Evolutionary conservation across 2,329 filamentous ascomycete genomes (phyloP).

Genomic region (Sclerotinia minor): DNA sequence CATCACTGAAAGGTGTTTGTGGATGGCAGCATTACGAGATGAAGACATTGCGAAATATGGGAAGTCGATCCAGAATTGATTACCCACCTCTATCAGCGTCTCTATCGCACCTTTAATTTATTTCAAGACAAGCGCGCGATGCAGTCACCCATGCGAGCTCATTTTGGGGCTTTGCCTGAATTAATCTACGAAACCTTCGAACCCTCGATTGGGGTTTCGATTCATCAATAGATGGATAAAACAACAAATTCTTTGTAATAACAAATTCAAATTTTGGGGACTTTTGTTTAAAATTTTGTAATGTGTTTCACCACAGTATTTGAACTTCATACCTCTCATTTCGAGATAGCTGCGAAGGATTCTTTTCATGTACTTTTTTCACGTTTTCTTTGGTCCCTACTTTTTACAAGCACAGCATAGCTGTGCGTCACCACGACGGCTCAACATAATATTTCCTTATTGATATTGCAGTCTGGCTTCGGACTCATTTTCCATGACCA

Average conservation of each 20-base stretch:
- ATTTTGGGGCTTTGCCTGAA: background rate
- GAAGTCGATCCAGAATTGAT: conserved; percentile 39
- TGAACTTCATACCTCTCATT: conserved; percentile 24
- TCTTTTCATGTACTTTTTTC: conserved; percentile 25
- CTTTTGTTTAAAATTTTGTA: conserved; percentile 27
- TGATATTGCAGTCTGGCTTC: conserved; percentile 7
- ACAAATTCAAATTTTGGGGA: conserved; percentile 24
- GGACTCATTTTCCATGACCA: conserved; percentile 19
- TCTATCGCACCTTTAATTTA: background rate
- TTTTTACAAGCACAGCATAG: background rate
- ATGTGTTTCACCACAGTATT: conserved; percentile 23
- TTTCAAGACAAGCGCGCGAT: background rate
- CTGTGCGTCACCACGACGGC: conserved; percentile 16
- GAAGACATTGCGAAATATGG: conserved; percentile 63
- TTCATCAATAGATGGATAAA: conserved; percentile 19
- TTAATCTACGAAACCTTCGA: conserved; percentile 15
- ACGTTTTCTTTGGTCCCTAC: conserved; percentile 10
- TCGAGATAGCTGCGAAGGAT: conserved; percentile 20
- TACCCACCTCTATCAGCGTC: background rate
- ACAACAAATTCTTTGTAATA: conserved; percentile 23
- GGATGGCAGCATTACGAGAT: conserved; percentile 76
- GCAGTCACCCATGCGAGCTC: background rate
- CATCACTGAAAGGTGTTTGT: conserved; percentile 78
- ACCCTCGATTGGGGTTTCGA: conserved; percentile 4
- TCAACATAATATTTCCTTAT: conserved; percentile 16